Conservation (phyloP, 2,329 filamentous ascomycete species). For the Ascochyta fabae region DNA sequence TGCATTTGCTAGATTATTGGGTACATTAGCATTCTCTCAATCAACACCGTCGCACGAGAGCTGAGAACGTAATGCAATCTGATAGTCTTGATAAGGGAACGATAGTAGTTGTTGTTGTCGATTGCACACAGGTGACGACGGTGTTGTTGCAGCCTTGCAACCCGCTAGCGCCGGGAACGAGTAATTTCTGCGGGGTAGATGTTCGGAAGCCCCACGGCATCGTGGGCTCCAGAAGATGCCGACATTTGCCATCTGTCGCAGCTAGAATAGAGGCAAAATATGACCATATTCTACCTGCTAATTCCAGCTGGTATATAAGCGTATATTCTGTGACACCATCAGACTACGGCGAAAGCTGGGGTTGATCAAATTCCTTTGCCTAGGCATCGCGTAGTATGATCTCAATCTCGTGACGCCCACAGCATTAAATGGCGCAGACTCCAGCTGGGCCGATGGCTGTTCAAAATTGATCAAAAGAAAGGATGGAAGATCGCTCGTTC, state of each 20-base stretch:
- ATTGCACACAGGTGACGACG: not conserved
- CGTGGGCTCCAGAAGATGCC: conserved; percentile 20
- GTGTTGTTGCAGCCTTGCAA: not conserved
- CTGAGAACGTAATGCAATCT: not conserved
- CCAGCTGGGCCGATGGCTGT: not conserved
- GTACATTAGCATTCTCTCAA: not conserved
- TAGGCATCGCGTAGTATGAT: not conserved
- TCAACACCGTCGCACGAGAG: not conserved
- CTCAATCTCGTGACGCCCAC: too few species aligned
- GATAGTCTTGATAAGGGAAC: not conserved
- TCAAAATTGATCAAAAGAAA: not conserved
- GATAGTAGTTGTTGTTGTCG: not conserved
- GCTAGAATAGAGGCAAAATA: too few species aligned
- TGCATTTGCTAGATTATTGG: not conserved
- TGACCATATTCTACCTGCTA: too few species aligned
- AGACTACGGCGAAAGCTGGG: conserved; percentile 17
- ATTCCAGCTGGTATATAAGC: too few species aligned
- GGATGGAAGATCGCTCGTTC: conserved; percentile 38
- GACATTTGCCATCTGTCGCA: conserved; percentile 34
- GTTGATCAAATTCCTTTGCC: conserved; percentile 18
- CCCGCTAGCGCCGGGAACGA: conserved; percentile 20
- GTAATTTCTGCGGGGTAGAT: conserved; percentile 30
- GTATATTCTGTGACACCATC: too few species aligned
- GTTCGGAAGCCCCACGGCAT: conserved; percentile 21
- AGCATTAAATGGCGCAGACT: not conserved